Percentiles rank a stretch among this genome's conserved stretches.
Conservation (phyloP, 1,284 basidiomycete species). For the Cutaneotrichosporon cutaneum region DNA sequence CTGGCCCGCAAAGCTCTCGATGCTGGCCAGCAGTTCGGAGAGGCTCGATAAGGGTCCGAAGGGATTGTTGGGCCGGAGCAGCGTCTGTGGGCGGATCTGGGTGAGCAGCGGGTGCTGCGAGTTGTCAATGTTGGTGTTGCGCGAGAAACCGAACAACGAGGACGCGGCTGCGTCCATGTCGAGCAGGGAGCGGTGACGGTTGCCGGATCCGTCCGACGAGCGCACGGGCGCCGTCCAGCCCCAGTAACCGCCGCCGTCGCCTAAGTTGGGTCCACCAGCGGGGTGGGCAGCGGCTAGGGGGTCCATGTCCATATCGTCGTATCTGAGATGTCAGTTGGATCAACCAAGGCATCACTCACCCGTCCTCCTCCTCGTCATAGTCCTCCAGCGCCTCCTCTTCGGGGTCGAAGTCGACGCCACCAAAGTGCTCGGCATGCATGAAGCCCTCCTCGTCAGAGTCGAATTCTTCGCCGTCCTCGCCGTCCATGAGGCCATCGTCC, state of each 20-base stretch:
- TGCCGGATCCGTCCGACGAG: background rate
- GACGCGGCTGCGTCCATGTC: constrained; percentile 27
- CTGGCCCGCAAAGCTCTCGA: constrained; percentile 78
- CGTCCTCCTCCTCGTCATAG: constrained; percentile 27
- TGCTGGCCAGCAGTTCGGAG: constrained; percentile 69
- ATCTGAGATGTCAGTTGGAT: background rate
- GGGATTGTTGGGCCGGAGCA: constrained; percentile 53
- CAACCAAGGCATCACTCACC: constrained; percentile 8
- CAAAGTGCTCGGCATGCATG: constrained; percentile 43
- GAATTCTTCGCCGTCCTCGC: constrained; percentile 32
- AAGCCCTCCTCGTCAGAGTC: constrained; percentile 61
- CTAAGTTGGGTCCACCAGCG: constrained; percentile 2
- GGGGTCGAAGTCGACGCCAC: constrained; percentile 46
- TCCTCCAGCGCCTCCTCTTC: constrained; percentile 53
- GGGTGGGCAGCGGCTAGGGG: constrained; percentile 7
- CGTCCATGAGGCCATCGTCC: constrained; percentile 57
- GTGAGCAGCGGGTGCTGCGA: constrained; percentile 79
- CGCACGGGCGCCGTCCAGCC: constrained; percentile 32
- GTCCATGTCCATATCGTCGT: constrained; percentile 19
- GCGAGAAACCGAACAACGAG: constrained; percentile 28
- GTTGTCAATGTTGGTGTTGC: constrained; percentile 54
- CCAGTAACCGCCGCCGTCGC: constrained; percentile 31
- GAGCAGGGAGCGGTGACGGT: constrained; percentile 6
- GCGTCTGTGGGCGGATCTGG: constrained; percentile 53
- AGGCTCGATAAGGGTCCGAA: constrained; percentile 55